Evolutionary conservation across 768 basidiomycete genomes (phyloP), one percentile per base, ranked within the genome.

Genomic region (Rhodotorula kratochvilovae): DNA sequence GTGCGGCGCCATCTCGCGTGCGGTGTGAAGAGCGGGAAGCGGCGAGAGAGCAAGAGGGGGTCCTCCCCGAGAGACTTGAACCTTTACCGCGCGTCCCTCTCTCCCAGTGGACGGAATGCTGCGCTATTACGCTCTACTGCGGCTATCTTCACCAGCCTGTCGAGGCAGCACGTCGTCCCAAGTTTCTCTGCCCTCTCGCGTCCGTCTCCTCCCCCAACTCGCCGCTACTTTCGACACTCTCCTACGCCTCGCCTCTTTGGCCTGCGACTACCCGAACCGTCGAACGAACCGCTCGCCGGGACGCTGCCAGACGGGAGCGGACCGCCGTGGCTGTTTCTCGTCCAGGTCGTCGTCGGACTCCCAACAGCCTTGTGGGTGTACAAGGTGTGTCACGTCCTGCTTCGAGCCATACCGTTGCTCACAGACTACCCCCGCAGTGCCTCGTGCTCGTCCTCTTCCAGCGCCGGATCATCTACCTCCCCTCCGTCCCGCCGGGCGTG

Each of bases 391-490:
- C 48, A 7, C 0, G 16, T 2, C 45, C 57, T 63, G 42, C 2
- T 39, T 56, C 42, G 23, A 42, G 16, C 4, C 29, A 2, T 15
- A 36, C n/a, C 27, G 1, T 6, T 0, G 2, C 51, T 15, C 11
- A 39, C 23, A n/a, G 21, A 0, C 13, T 23, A 8, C 11, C 1
- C 36, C 1, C 33, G 13, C 73, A 85, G 84, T 84, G 83, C 72
- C 45, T 83, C 5, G 82, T 85, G 80, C 79, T 85, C 77, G 76
- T 84, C 7, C 36, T 84, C 2, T 84, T 85, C 60, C 85, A 85
- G 70, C 81, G 85, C 4, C 82, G 81, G 59, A 81, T 86, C 50
- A 84, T 86, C 31, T 86, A 86, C 77, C 84, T 86, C 82, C 81
- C 83, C 1, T 84, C 83, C 48, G 80, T 80, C 0, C 84, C 84